Percentiles rank a stretch among this genome's conserved stretches.
phyloP scores from a whole-genome alignment of 768 basidiomycete genomes.

The Phylloporus arenicola region DNA sequence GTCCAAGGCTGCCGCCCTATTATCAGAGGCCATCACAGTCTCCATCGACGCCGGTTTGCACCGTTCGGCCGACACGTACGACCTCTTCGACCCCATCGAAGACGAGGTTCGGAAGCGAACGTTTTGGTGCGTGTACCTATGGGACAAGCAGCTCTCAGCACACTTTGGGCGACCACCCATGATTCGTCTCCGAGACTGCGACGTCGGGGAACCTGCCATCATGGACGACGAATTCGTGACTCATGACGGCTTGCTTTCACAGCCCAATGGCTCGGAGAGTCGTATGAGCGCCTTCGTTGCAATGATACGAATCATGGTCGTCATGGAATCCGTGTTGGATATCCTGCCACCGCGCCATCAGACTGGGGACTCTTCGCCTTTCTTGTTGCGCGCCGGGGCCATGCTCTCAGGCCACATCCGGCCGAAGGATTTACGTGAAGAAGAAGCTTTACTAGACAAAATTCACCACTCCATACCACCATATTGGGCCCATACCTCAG shows the following conservation, averaged over 20 bases:
- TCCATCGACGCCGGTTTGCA: constrained; percentile 87
- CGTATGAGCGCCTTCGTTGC: constrained; percentile 79
- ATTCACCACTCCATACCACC: constrained; percentile 65
- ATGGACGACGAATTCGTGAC: constrained; percentile 90
- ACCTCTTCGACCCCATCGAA: constrained; percentile 85
- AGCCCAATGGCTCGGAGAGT: constrained; percentile 67
- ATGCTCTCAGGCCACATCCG: constrained; percentile 59
- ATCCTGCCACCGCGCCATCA: constrained; percentile 61
- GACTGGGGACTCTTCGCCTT: constrained; percentile 63
- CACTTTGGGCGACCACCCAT: constrained; percentile 88
- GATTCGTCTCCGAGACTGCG: constrained; percentile 83
- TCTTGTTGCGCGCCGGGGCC: constrained; percentile 65
- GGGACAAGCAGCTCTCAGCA: constrained; percentile 90
- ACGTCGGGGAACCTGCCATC: constrained; percentile 79
- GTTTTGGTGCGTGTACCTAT: constrained; percentile 94
- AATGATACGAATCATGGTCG: constrained; percentile 73
- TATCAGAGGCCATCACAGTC: constrained; percentile 83
- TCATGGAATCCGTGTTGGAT: constrained; percentile 84
- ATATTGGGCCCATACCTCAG: constrained; percentile 76
- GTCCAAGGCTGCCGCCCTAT: constrained; percentile 78
- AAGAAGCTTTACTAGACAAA: constrained; percentile 77
- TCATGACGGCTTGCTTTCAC: constrained; percentile 57
- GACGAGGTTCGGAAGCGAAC: constrained; percentile 90
- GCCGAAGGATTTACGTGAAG: constrained; percentile 67
- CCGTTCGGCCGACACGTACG: constrained; percentile 78